Conservation (phyloP, 495 filamentous ascomycete genomes). For the Tetracladium setigerum region DNA sequence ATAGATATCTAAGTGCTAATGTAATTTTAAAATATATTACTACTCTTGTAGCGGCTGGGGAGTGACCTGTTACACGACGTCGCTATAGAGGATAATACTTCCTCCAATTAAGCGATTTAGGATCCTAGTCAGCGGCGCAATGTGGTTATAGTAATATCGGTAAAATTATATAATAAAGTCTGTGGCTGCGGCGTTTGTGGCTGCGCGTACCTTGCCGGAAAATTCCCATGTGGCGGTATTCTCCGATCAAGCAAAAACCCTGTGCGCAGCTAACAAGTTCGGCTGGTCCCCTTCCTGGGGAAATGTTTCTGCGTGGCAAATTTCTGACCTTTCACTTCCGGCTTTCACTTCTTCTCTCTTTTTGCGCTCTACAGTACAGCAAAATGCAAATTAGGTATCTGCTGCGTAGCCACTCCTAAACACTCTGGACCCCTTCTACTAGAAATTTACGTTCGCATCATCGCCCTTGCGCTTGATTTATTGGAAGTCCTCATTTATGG, state of each 20-base stretch:
- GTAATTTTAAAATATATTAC: conserved; percentile 7
- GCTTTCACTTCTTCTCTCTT: conserved; percentile 11
- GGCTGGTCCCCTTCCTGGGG: conserved; percentile 5
- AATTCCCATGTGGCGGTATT: neutral
- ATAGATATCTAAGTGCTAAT: conserved; percentile 5
- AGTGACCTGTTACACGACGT: conserved; percentile 3
- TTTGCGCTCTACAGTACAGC: conserved; percentile 5
- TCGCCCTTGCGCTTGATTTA: neutral
- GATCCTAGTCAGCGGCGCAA: conserved; percentile 2
- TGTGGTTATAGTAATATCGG: conserved; percentile 4
- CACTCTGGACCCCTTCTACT: neutral
- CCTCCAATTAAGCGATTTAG: conserved; percentile 7
- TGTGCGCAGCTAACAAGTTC: conserved; percentile 6
- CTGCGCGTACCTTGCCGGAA: neutral
- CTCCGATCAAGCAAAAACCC: neutral
- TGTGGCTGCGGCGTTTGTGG: no score
- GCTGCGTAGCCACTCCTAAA: neutral
- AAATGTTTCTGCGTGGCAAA: conserved; percentile 9
- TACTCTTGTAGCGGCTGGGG: conserved; percentile 4
- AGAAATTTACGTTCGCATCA: neutral
- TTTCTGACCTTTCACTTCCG: conserved; percentile 11
- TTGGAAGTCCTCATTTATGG: neutral
- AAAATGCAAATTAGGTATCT: no score
- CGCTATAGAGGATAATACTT: conserved; percentile 2
- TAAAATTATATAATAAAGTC: no score